Conservation (phyloP, 768 basidiomycete species). For the Tephrocybe rancida region DNA sequence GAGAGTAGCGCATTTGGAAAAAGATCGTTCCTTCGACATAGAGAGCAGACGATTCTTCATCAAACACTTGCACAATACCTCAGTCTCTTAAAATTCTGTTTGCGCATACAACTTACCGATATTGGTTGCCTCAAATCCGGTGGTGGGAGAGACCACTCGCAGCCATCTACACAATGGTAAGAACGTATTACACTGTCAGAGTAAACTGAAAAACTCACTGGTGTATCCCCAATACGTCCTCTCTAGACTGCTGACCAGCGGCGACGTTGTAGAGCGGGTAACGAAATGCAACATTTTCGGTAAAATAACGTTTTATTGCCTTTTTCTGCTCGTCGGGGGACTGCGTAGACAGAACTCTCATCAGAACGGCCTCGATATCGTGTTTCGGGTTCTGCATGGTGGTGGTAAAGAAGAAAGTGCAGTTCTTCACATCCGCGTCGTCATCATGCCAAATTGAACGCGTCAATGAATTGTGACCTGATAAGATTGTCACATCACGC, state of each 20-base stretch:
- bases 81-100: neutral
- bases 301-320: conserved; percentile 52
- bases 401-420: conserved; percentile 1
- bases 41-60: conserved; percentile 39
- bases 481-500: conserved; percentile 1
- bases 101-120: conserved; percentile 38
- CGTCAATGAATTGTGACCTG: neutral
- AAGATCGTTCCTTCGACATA: conserved; percentile 56
- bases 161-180: conserved; percentile 49
- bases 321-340: conserved; percentile 52
- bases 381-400: conserved; percentile 58
- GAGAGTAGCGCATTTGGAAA: conserved; percentile 54
- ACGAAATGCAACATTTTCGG: conserved; percentile 54
- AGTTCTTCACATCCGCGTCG: neutral
- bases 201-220: conserved; percentile 51
- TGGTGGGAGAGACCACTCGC: conserved; percentile 58
- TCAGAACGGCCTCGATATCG: conserved; percentile 50
- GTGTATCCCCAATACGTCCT: conserved; percentile 57
- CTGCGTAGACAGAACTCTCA: conserved; percentile 45
- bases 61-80: conserved; percentile 42
- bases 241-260: conserved; percentile 51
- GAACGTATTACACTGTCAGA: neutral
- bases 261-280: conserved; percentile 59
- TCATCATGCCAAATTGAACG: neutral
- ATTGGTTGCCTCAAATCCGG: conserved; percentile 40